Percentiles rank a stretch among this genome's conserved stretches.
Evolutionary conservation across 2,329 filamentous ascomycete genomes (phyloP).

Genomic region (Didymosphaeria variabile): DNA sequence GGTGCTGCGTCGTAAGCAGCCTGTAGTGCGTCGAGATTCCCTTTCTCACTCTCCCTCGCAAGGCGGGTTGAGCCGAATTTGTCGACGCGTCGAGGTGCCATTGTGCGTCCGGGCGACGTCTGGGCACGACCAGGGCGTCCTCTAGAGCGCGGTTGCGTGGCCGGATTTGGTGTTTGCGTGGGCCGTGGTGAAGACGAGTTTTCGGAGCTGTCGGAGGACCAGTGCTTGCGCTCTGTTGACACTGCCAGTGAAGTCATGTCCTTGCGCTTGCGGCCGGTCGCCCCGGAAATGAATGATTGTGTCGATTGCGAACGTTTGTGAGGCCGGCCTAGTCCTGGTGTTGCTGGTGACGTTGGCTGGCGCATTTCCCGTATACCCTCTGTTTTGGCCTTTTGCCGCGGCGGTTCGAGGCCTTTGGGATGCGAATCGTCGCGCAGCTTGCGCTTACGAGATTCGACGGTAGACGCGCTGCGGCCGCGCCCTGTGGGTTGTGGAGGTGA

Average conservation of each 20-base stretch:
- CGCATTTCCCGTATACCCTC: constrained; percentile 45
- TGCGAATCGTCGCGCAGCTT: constrained; percentile 51
- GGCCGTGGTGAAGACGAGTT: constrained; percentile 48
- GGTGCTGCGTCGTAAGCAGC: constrained; percentile 78
- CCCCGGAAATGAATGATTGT: constrained; percentile 43
- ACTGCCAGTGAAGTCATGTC: constrained; percentile 43
- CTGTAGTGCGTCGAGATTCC: constrained; percentile 82
- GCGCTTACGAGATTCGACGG: constrained; percentile 51
- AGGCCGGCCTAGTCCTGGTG: constrained; percentile 42
- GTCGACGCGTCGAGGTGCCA: constrained; percentile 86
- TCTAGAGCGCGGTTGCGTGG: constrained; percentile 55
- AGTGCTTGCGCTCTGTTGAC: constrained; percentile 41
- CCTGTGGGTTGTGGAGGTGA: constrained; percentile 39
- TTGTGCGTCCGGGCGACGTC: constrained; percentile 62
- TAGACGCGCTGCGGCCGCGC: constrained; percentile 50
- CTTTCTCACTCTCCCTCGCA: constrained; percentile 87
- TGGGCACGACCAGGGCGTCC: constrained; percentile 67
- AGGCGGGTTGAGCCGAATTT: constrained; percentile 90
- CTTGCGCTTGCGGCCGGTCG: constrained; percentile 43
- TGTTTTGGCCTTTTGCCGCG: constrained; percentile 51
- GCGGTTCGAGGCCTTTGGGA: constrained; percentile 48
- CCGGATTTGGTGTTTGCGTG: constrained; percentile 39
- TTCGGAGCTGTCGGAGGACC: constrained; percentile 49
- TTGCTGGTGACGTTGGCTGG: constrained; percentile 46
- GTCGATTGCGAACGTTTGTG: constrained; percentile 52